These are phyloP conservation scores for Podospora fimiseda DNA, from an alignment of 495 filamentous ascomycete genomes.

Conservation along the genomic window DNA sequence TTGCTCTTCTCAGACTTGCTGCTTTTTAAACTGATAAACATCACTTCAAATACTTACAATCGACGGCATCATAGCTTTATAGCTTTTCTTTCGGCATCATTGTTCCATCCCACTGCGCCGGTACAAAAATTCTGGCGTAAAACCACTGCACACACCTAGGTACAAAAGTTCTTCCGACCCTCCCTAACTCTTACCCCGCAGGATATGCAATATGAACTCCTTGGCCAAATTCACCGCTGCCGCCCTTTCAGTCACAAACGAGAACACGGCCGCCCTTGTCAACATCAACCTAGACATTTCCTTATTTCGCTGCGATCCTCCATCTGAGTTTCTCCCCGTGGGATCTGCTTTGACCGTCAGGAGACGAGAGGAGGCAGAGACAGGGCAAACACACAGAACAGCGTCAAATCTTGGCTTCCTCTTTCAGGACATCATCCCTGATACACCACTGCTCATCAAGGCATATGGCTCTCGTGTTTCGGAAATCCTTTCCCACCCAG, in stretches of 20 bases:
- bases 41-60: no score
- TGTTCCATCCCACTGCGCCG: no score
- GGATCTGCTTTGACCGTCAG: background rate
- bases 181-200: no score
- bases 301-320: background rate
- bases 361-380: background rate
- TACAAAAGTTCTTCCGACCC: no score
- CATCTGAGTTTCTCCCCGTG: background rate
- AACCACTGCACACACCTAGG: no score
- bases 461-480: background rate
- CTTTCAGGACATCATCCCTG: background rate
- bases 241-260: background rate
- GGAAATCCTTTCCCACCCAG: background rate
- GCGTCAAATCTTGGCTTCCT: background rate
- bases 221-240: background rate
- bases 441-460: background rate
- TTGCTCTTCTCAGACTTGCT: no score
- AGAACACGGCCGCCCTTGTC: background rate
- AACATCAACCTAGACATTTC: background rate
- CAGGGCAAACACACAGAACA: background rate
- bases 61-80: no score
- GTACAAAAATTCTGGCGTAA: no score
- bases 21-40: no score
- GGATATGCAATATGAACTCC: no score
- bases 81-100: no score